These are phyloP conservation scores for Hypholoma sublateritium DNA, from an alignment of 768 basidiomycete species.

Conservation along the genomic window DNA sequence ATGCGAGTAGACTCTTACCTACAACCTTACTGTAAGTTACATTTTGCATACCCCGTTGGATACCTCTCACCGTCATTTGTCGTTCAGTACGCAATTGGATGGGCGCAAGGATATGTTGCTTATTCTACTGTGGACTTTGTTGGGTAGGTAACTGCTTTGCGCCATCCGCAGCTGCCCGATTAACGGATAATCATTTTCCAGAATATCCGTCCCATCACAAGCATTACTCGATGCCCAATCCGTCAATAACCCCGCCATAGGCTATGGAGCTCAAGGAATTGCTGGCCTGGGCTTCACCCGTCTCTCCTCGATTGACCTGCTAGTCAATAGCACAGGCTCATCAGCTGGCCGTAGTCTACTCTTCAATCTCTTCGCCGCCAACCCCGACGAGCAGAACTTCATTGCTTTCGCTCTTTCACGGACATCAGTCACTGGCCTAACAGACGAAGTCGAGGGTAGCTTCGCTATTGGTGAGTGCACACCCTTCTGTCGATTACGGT, in stretches of 20 bases:
- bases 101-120: slow-evolving; percentile 65
- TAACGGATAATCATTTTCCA: slow-evolving; percentile 23
- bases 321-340: slow-evolving; percentile 55
- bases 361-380: slow-evolving; percentile 72
- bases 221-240: slow-evolving; percentile 64
- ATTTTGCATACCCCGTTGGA: neutral
- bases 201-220: slow-evolving; percentile 65
- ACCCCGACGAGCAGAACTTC: slow-evolving; percentile 74
- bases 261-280: slow-evolving; percentile 72
- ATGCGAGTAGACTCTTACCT: slow-evolving; percentile 36
- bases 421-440: slow-evolving; percentile 39
- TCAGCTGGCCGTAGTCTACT: slow-evolving; percentile 68
- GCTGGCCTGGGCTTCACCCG: slow-evolving; percentile 77
- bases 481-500: neutral
- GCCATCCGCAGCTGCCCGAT: neutral
- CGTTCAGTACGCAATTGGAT: slow-evolving; percentile 76
- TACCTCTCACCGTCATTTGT: neutral
- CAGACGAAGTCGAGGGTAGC: slow-evolving; percentile 58
- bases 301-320: slow-evolving; percentile 69
- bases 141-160: slow-evolving; percentile 43
- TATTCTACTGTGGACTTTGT: slow-evolving; percentile 69
- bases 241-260: slow-evolving; percentile 72
- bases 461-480: slow-evolving; percentile 62
- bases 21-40: slow-evolving; percentile 63
- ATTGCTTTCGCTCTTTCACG: slow-evolving; percentile 77